Evolutionary conservation across 805 yeast species (phyloP).

Genomic region (Barnettozyma botsteinii): DNA sequence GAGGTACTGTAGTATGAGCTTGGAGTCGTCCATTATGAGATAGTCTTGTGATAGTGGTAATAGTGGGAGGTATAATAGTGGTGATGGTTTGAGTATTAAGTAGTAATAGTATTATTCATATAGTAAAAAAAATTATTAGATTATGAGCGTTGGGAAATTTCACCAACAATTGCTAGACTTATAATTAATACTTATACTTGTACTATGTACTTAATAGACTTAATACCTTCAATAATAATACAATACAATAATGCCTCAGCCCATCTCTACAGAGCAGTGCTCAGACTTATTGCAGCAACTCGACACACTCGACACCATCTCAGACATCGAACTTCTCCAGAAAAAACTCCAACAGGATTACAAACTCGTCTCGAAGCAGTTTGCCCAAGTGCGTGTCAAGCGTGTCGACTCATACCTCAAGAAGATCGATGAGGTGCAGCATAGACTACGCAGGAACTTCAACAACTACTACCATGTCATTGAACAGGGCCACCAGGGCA

Average conservation of each 20-base stretch:
- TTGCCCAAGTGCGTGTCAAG: constrained; percentile 25
- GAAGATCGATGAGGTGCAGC: constrained; percentile 29
- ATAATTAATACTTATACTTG: too few relatives aligned
- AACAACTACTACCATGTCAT: constrained; percentile 15
- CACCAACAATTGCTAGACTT: too few relatives aligned
- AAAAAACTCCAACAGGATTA: constrained; percentile 28
- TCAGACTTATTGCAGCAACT: constrained; percentile 6
- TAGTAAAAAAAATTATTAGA: too few relatives aligned
- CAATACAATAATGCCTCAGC: too few relatives aligned
- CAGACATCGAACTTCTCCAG: constrained; percentile 20
- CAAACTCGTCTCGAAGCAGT: constrained; percentile 26
- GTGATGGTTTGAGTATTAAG: not conserved
- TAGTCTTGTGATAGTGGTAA: too few relatives aligned
- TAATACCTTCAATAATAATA: too few relatives aligned
- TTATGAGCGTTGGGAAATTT: too few relatives aligned
- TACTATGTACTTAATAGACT: too few relatives aligned
- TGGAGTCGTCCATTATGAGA: constrained; percentile 50
- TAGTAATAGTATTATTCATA: too few relatives aligned
- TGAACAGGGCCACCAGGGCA: constrained; percentile 6
- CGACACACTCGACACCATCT: constrained; percentile 7
- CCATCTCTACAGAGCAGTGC: constrained; percentile 2
- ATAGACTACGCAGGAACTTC: constrained; percentile 19
- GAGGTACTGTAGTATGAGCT: constrained; percentile 29
- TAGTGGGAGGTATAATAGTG: not conserved
- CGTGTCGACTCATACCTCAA: constrained; percentile 29